Base-by-base conservation (phyloP, 2,329 filamentous ascomycete species). In the Sarocladium brachiariae region DNA sequence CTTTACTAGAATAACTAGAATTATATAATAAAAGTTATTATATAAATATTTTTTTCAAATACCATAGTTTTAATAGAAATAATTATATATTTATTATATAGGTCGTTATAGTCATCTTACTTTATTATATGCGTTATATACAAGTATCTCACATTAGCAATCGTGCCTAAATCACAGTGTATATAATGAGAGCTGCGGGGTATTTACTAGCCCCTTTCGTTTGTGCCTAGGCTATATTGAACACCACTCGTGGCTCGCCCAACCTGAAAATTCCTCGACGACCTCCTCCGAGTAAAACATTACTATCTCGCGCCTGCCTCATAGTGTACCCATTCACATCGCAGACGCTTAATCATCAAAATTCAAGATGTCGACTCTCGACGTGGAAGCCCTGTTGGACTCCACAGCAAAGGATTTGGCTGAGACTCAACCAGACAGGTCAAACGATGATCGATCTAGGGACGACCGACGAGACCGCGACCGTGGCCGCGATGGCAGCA, bases 361-460 rank as follows among this genome's bases (percentile, higher is more conserved):
- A 25, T n/a, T 18, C 4, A 47, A 31, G 2, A 77, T 78, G 74
- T 68, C 73, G 49, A 72, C 68, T 52, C 65, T 77, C 59, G 89
- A 95, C 65, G 89, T 96, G 61, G 91, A 96, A 76, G 89, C 89
- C 58, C 80, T 96, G 57, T 83, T 96, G 59, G 90, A 96, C 70
- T 88, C 87, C 49, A 89, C 87, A 55, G 88, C 87, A 49, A 84
- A 83, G 65, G 75, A 76, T 57, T 70, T 74, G 53, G 70, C 30
- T 8, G 35, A 50, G 37, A 11, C 35, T 13, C 43, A 47, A 33
- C 43, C 43, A 4, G 43, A 47, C 43, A 49, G 19, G 4, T 31
- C 46, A 9, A 49, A 35, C 56, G 71, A 70, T 58, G 76, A 81
- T 57, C 76, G 76, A 53, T 73, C 71, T 51, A 72, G 73, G 59